Evolutionary conservation across 177 flowering plant genomes (phyloP).

Genomic region (Vitis hybrid): DNA sequence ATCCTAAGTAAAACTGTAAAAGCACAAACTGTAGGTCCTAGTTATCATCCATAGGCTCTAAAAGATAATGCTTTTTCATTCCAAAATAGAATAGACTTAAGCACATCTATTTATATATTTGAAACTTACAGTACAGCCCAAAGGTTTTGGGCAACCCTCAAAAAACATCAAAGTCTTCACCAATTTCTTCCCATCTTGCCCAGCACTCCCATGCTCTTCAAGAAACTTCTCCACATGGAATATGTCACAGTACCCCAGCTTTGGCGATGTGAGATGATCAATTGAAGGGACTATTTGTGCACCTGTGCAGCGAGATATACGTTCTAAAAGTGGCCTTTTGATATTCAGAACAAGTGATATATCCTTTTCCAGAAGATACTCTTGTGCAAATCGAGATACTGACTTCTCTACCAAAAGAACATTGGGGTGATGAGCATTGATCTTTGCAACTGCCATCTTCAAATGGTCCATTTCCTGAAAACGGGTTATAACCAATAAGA

Average conservation of each 20-base stretch:
- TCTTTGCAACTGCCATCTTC: slow-evolving; percentile 95
- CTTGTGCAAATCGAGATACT: slow-evolving; percentile 89
- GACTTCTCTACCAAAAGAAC: slow-evolving; percentile 92
- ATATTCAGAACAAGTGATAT: slow-evolving; percentile 89
- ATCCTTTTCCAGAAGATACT: slow-evolving; percentile 78
- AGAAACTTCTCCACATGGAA: slow-evolving; percentile 74
- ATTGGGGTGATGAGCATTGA: slow-evolving; percentile 74
- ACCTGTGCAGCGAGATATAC: slow-evolving; percentile 92
- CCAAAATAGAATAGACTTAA: not conserved
- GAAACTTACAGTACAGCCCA: slow-evolving; percentile 85
- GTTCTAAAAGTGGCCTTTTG: slow-evolving; percentile 86
- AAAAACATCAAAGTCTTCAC: slow-evolving; percentile 89
- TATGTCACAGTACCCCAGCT: slow-evolving; percentile 74
- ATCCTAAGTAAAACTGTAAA: not conserved
- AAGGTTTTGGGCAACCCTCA: slow-evolving; percentile 94
- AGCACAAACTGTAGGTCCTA: not conserved
- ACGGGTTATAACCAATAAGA: slow-evolving; percentile 9
- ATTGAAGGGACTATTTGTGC: slow-evolving; percentile 86
- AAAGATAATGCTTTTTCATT: not conserved
- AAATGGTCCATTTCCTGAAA: slow-evolving; percentile 90
- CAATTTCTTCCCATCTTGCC: slow-evolving; percentile 72
- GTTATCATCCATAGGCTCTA: not conserved
- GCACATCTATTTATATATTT: not conserved
- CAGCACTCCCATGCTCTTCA: slow-evolving; percentile 84
- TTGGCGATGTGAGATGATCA: slow-evolving; percentile 76